Conservation (phyloP, 2,329 filamentous ascomycete species). For the Verticillium klebahnii region DNA sequence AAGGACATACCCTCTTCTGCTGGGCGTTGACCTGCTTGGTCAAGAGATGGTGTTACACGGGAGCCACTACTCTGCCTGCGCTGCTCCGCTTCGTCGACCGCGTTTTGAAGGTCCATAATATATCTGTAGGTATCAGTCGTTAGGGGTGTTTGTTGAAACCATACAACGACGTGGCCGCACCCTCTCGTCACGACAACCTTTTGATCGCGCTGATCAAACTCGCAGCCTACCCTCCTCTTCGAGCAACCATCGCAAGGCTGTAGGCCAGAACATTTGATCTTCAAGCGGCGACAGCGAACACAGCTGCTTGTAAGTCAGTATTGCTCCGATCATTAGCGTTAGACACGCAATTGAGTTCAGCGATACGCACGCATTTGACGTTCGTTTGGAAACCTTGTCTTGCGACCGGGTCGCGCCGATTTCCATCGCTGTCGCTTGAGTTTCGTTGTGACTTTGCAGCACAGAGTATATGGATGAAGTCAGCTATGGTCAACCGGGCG, state of each 20-base stretch:
- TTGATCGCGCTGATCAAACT: constrained; percentile 40
- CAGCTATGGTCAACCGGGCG: neutral
- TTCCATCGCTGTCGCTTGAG: constrained; percentile 1
- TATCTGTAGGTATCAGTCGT: constrained; percentile 9
- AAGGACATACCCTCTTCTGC: neutral
- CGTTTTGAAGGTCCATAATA: constrained; percentile 15
- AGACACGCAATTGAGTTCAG: neutral
- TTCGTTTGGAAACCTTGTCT: constrained; percentile 12
- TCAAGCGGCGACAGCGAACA: constrained; percentile 37
- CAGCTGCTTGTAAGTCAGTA: constrained; percentile 24
- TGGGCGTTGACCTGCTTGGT: neutral
- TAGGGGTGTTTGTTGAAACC: neutral
- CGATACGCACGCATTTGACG: constrained; percentile 13
- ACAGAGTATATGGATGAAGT: neutral
- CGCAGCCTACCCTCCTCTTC: constrained; percentile 34
- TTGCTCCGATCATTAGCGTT: neutral
- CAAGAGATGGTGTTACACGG: neutral
- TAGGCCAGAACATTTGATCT: constrained; percentile 41
- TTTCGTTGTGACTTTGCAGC: neutral
- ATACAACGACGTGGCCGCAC: constrained; percentile 19
- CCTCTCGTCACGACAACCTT: constrained; percentile 44
- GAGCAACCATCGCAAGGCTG: constrained; percentile 38
- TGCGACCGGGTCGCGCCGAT: constrained; percentile 5
- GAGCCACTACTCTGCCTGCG: constrained; percentile 6
- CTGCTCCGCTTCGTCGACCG: constrained; percentile 6